phyloP scores from a whole-genome alignment of 2,329 filamentous ascomycete species.

The Aspergillus fischeri region DNA sequence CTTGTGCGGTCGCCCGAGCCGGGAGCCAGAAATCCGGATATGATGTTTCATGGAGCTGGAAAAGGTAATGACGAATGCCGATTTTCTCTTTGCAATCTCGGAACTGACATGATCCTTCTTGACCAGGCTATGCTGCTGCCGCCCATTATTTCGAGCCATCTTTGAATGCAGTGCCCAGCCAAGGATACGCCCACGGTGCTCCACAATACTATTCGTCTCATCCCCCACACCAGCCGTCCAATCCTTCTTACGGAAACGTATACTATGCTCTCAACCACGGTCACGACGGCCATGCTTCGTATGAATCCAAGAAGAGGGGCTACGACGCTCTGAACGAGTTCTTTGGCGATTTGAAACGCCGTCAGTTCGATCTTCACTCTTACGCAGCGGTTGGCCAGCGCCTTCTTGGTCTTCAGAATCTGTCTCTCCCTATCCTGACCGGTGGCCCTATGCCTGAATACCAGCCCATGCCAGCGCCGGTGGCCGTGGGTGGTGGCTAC shows the following conservation, averaged over 20 bases:
- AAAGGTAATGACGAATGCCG: slow-evolving; percentile 27
- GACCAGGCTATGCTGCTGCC: slow-evolving; percentile 30
- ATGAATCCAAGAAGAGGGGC: slow-evolving; percentile 76
- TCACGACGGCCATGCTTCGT: slow-evolving; percentile 58
- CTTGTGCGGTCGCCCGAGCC: slow-evolving; percentile 62
- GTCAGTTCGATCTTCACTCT: slow-evolving; percentile 81
- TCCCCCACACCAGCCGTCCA: slow-evolving; percentile 50
- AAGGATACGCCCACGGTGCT: slow-evolving; percentile 39
- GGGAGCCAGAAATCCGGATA: slow-evolving; percentile 43
- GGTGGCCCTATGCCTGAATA: slow-evolving; percentile 53
- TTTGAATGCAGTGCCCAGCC: slow-evolving; percentile 44
- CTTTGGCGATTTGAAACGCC: slow-evolving; percentile 87
- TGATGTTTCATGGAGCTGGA: slow-evolving; percentile 32
- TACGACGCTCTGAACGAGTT: slow-evolving; percentile 90
- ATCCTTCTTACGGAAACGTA: slow-evolving; percentile 64
- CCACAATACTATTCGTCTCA: slow-evolving; percentile 53
- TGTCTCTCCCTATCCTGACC: slow-evolving; percentile 59
- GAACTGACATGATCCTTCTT: slow-evolving; percentile 6
- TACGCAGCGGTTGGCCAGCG: slow-evolving; percentile 89
- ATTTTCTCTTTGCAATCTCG: not conserved
- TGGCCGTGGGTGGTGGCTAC: slow-evolving; percentile 54
- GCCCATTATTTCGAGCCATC: slow-evolving; percentile 56
- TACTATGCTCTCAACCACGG: slow-evolving; percentile 70
- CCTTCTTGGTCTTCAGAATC: slow-evolving; percentile 73
- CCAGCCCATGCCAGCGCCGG: slow-evolving; percentile 49